Conservation (phyloP, 1,139 yeast genomes). For the Geotrichum australiense region DNA sequence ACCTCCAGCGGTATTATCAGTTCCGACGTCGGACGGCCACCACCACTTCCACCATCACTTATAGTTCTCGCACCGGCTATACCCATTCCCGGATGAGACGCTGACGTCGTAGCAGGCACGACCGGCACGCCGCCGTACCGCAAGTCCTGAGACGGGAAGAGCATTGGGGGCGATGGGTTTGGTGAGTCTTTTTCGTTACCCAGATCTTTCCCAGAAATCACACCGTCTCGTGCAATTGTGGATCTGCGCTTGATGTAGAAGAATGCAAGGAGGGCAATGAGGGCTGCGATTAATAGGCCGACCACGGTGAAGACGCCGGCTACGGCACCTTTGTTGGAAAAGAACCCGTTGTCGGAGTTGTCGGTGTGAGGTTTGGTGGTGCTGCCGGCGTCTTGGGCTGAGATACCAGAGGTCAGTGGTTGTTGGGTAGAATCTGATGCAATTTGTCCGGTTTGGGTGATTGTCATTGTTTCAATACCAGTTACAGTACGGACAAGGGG, state of each 20-base stretch:
- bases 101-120: constrained; percentile 13
- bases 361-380: constrained; percentile 31
- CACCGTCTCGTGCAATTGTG: constrained; percentile 19
- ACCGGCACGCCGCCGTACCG: constrained; percentile 14
- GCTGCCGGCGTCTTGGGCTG: constrained; percentile 35
- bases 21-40: constrained; percentile 11
- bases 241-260: constrained; percentile 21
- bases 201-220: constrained; percentile 20
- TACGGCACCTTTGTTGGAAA: constrained; percentile 55
- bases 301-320: constrained; percentile 74
- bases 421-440: constrained; percentile 15
- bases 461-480: constrained; percentile 19
- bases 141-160: constrained; percentile 11
- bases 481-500: not conserved
- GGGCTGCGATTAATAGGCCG: constrained; percentile 46
- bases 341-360: constrained; percentile 32
- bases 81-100: not conserved
- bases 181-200: constrained; percentile 15
- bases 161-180: constrained; percentile 5
- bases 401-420: constrained; percentile 6
- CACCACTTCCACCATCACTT: constrained; percentile 14
- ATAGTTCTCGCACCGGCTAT: not conserved
- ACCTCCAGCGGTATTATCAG: constrained; percentile 46
- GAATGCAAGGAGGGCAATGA: constrained; percentile 33
- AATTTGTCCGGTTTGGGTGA: constrained; percentile 14